Base-by-base conservation (phyloP, 768 basidiomycete species). In the Candolleomyces eurysporus region DNA sequence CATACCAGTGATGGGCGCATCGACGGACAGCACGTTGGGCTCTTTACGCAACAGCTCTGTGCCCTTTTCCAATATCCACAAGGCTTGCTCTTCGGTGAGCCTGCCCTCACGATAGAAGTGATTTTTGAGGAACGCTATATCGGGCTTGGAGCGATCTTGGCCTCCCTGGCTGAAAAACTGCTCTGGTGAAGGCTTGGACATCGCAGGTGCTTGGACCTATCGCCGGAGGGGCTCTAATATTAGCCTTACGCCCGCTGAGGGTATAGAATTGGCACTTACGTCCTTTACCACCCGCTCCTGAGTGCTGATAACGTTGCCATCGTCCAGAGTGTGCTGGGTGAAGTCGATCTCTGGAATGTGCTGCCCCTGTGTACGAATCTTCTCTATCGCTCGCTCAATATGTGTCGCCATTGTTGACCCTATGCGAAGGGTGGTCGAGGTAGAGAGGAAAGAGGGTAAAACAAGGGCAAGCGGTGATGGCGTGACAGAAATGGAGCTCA, bases 71-170 rank as follows among this genome's bases (percentile, higher is more conserved):
- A 99, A 77, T 71, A 99, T 98, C 82, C 89, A 97, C 64, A 97
- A 72, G 4, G 97, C 97, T 73, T 98, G 95, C 49, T 96, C 93
- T 73, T 98, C 96, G 17, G 88, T 95, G 66, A 98, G 67, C 55
- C 96, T 81, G 0, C 96, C 96, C 73, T 98, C 96, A 40, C 97
- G 86, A 75, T 98, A 98, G 72, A 99, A 98, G 77, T 99, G 97
- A 69, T 98, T 98, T 81, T 98, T 99, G 64, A 99, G 83, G 75
- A 94, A 98, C 31, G 92, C 95, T 66, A 98, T 82, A 74, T 98
- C 93, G 10, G 96, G 96, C 74, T 96, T 98, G 31, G 88, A 83
- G 48, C 84, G 88, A 78, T 98, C 96, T 67, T 86, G 83, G 31
- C 79, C 77, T 57, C 77, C 76, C 57, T 75, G 76, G 61, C 91